These are phyloP conservation scores for rapeseed (Brassica napus) DNA, from an alignment of 345 rosid genomes.

Conservation along the genomic window Da-Ae NC_063448.1:1276501-1277000, in stretches of 20 bases:
- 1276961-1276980: conserved; percentile 31
- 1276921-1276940: not conserved
- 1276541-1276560: not conserved
- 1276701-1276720: conserved; percentile 18
- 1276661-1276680: conserved; percentile 6
- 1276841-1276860: conserved; percentile 19
- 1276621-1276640: conserved; percentile 9
- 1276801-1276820: not conserved
- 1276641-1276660: conserved; percentile 17
- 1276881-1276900: conserved; percentile 18
- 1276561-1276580: not conserved
- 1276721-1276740: not conserved
- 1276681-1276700: conserved; percentile 16
- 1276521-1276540: not conserved
- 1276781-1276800: not conserved
- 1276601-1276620: not conserved
- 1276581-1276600: not conserved
- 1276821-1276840: conserved; percentile 16
- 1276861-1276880: conserved; percentile 19
- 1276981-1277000: conserved; percentile 22
- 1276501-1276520: not conserved
- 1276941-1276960: conserved; percentile 30
- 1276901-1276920: conserved; percentile 31
- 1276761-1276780: not conserved
- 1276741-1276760: not conserved